A percentile compares a stretch with the other conserved stretches of the same genome.
Conservation (phyloP, 768 basidiomycete genomes). For the Boletales sp. region DNA sequence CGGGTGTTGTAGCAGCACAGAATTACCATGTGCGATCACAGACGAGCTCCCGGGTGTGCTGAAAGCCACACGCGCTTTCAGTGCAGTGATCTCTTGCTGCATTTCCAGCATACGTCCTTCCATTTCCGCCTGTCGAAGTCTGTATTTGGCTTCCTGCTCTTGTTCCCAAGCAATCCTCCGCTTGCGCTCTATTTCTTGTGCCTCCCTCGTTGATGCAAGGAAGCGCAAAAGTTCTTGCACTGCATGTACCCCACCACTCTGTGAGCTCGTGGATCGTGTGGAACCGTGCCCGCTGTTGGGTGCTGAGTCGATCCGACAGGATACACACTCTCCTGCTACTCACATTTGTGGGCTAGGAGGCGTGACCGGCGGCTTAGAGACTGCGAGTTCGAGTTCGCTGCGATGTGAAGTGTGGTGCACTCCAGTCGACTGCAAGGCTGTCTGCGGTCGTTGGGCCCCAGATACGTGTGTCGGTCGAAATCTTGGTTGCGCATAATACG, state of each 20-base stretch:
- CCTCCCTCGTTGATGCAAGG: conserved; percentile 52
- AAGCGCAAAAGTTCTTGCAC: conserved; percentile 62
- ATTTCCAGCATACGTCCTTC: conserved; percentile 53
- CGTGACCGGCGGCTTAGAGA: conserved; percentile 33
- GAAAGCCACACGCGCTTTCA: conserved; percentile 40
- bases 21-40: conserved; percentile 1
- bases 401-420: conserved; percentile 51
- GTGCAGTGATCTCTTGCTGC: conserved; percentile 48
- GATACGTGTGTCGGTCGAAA: conserved; percentile 22
- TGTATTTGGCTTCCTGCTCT: conserved; percentile 60
- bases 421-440: conserved; percentile 28
- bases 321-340: conserved; percentile 13
- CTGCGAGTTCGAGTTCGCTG: conserved; percentile 63
- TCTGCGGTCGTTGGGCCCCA: conserved; percentile 18
- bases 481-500: conserved; percentile 49
- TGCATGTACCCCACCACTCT: conserved; percentile 38
- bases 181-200: conserved; percentile 56
- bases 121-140: conserved; percentile 55
- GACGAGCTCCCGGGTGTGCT: conserved; percentile 10
- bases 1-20: conserved; percentile 2
- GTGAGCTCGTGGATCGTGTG: conserved; percentile 25
- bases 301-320: background rate
- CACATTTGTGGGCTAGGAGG: conserved; percentile 37
- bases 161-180: conserved; percentile 66
- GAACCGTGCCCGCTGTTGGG: conserved; percentile 8